Conservation (phyloP, 2,329 filamentous ascomycete species). For the Venturia oleaginea region DNA sequence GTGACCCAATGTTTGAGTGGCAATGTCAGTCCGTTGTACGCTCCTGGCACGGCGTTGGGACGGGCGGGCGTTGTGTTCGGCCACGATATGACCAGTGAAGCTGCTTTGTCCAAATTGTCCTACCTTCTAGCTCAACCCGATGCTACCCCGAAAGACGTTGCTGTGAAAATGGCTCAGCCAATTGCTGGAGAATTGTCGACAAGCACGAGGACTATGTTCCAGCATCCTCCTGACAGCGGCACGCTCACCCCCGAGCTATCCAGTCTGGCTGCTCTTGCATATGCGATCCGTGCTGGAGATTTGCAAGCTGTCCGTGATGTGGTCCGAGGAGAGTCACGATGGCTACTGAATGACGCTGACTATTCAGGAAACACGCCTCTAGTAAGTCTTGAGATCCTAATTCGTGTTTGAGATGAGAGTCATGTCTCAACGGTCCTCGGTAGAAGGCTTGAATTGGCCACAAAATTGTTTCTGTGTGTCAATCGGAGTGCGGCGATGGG, state of each 20-base stretch:
- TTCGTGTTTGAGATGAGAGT: neutral
- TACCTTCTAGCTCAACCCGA: constrained; percentile 67
- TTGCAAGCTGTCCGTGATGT: constrained; percentile 56
- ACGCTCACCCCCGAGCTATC: constrained; percentile 49
- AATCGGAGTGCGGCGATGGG: neutral
- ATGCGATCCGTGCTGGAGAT: constrained; percentile 68
- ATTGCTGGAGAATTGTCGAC: constrained; percentile 82
- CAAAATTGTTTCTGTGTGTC: neutral
- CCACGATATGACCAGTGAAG: constrained; percentile 81
- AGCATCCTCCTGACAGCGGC: constrained; percentile 49
- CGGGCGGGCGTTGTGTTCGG: constrained; percentile 82
- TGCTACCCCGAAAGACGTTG: constrained; percentile 56
- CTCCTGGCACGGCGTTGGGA: constrained; percentile 55
- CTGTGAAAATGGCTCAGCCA: constrained; percentile 61
- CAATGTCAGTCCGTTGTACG: constrained; percentile 33
- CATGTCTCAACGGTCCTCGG: neutral
- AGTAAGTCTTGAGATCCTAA: constrained; percentile 26
- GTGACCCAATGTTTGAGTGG: constrained; percentile 71
- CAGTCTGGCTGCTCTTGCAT: constrained; percentile 67
- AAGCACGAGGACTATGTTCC: constrained; percentile 61
- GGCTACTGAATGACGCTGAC: constrained; percentile 65
- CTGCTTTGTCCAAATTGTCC: constrained; percentile 81
- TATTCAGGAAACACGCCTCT: constrained; percentile 69
- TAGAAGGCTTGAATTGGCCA: neutral
- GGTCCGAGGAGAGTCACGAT: constrained; percentile 55